These are phyloP conservation scores for Agastache rugosa DNA, from an alignment of 257 asterid genomes.

Conservation along the genomic window DNA sequence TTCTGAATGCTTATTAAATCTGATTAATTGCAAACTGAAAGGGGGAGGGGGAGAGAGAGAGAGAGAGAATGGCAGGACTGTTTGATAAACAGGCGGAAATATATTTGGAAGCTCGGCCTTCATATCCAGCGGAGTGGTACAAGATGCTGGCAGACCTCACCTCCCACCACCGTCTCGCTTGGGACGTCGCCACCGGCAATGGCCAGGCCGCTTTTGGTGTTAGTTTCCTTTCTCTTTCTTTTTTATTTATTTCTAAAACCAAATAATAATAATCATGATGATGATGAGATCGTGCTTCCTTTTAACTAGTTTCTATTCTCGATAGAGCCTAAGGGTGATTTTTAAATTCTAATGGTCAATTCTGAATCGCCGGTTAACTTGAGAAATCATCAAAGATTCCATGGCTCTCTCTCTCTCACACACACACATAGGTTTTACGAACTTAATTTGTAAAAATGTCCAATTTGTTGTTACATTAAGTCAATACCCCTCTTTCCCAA, in stretches of 20 bases:
- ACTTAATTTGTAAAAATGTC: too few species aligned
- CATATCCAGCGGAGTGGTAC: conserved; percentile 36
- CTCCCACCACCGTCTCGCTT: conserved; percentile 34
- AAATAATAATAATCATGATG: too few species aligned
- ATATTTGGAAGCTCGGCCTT: conserved; percentile 35
- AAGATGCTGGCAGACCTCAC: conserved; percentile 33
- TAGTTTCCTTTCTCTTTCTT: not conserved
- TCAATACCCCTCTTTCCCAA: too few species aligned
- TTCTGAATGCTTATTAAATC: too few species aligned
- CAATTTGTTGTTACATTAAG: too few species aligned
- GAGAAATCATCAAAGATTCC: too few species aligned
- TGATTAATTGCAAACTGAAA: too few species aligned
- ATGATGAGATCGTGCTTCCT: not conserved
- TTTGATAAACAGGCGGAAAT: conserved; percentile 35
- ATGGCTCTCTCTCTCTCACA: too few species aligned
- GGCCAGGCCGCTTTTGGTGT: conserved; percentile 38
- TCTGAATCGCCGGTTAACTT: too few species aligned
- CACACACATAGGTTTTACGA: too few species aligned
- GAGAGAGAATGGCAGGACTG: conserved; percentile 22
- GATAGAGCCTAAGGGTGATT: not conserved
- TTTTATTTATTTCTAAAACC: not conserved
- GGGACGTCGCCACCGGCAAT: conserved; percentile 42
- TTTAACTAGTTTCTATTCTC: not conserved
- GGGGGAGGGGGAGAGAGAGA: not conserved
- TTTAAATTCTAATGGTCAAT: not conserved